These are phyloP conservation scores for Berberis vulgaris DNA, from an alignment of 164 flowering plant genomes.

Conservation along the genomic window DNA sequence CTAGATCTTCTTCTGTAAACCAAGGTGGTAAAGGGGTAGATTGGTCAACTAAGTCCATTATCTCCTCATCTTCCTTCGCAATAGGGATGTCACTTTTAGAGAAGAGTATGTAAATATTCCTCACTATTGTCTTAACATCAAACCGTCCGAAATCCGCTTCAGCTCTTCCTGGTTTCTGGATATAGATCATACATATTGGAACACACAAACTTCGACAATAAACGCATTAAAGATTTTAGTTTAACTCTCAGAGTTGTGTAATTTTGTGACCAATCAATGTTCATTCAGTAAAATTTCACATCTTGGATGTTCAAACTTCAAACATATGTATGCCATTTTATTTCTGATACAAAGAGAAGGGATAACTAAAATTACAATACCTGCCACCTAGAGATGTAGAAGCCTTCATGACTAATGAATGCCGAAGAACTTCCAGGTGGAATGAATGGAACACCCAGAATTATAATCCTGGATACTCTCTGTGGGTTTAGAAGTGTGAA, in stretches of 20 bases:
- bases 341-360: neutral
- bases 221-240: too few species aligned
- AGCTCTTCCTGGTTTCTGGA: neutral
- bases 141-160: slow-evolving; percentile 1
- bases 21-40: neutral
- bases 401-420: neutral
- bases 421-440: neutral
- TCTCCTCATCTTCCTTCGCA: neutral
- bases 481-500: neutral
- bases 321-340: too few species aligned
- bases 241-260: neutral
- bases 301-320: neutral
- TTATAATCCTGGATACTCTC: neutral
- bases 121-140: neutral
- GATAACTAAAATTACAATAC: neutral
- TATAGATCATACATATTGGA: neutral
- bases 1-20: neutral
- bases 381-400: neutral
- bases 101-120: neutral
- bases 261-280: neutral
- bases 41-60: neutral
- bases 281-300: neutral
- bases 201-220: neutral
- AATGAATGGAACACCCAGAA: neutral
- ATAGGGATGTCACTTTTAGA: neutral